Evolutionary conservation across 2,329 filamentous ascomycete species (phyloP), one percentile per base, ranked within the genome.

Genomic region (Trichoderma cornu-damae): DNA sequence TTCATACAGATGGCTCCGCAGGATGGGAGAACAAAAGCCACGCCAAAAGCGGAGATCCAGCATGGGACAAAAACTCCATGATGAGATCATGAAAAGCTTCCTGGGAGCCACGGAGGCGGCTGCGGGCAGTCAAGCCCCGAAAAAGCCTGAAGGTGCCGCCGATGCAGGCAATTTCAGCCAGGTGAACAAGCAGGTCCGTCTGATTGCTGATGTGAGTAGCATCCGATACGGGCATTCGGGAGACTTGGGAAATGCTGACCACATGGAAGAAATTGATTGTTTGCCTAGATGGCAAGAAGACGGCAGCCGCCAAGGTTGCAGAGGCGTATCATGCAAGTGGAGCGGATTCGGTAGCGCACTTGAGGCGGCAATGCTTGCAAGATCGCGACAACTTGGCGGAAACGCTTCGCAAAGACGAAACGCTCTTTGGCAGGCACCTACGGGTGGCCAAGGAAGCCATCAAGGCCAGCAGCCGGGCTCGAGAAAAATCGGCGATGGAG

Each of bases 151-250:
- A n/a, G n/a, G n/a, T n/a, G n/a, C n/a, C n/a, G 24, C n/a, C 14
- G 24, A 38, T 12, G 9, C 9, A 9, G 8, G 2, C 3, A 8
- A 14, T 1, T 11, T 16, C 12, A 28, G n/a, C n/a, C 22, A 30
- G 20, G 32, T 22, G 2, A 12, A 55, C 3, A 37, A 11, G 4
- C 52, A 47, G 16, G 38, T 55, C 7, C 42, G 22, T 3, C 12
- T n/a, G 3, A 40, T 67, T 14, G 61, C 69, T 14, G 61, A 67
- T 40, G 68, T 70, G 60, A 60, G 66, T 61, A 16, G 14, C 11
- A 12, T 5, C 5, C 37, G n/a, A 14, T 30, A 20, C 12, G 20
- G 54, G 44, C 11, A 22, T 38, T 12, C 47, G 16, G 16, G n/a
- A 43, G 32, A 38, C 5, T n/a, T n/a, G 30, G 16, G 12, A n/a